Base-by-base conservation (phyloP, 257 asterid species). In the Solanum pimpinellifolium region DNA sequence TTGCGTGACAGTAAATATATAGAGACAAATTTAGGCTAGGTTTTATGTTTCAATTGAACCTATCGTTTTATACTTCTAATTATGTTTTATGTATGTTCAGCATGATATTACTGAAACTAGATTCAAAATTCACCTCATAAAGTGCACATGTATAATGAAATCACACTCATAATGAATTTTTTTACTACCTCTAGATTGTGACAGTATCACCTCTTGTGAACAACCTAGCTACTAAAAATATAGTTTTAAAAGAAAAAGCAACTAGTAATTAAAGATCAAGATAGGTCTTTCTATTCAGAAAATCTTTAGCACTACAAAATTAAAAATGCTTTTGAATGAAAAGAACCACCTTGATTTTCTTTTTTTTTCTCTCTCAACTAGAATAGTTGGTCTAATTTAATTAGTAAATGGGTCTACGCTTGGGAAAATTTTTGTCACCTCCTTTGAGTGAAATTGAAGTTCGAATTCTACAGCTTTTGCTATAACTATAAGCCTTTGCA, bases 401-500 rank as follows among this genome's bases (percentile, higher is more conserved):
- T 78, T 78, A 62, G 49, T 80, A 80, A 80, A 80, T 80, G 16
- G 68, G 69, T 29, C 85, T 80, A 80, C 11, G 42, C 9, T 78
- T 80, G 13, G 42, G 12, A 16, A 80, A 47, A 1, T 0, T 27
- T 80, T 80, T 80, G 46, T 80, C 44, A 80, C 69, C 85, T 80
- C 46, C 69, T 49, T 80, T 49, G 44, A 29, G 85, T 29, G 69
- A 46, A 29, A 84, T n/a, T 29, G 88, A 60, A 82, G 76, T 59
- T 33, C 49, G 69, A 41, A 41, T 46, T 41, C 89, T 86, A 87
- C 88, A 86, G 82, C 87, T 87, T 44, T 84, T 88, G n/a, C 92
- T 92, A 80, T 29, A 29, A 80, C 69, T 80, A 49, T 80, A 80
- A 10, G 85, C 85, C 93, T 88, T 93, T 2, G 95, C 96, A 91